A percentile compares a stretch with the other conserved stretches of the same genome.
Conservation (phyloP, 768 basidiomycete species). For the Flagelloscypha sp. region DNA sequence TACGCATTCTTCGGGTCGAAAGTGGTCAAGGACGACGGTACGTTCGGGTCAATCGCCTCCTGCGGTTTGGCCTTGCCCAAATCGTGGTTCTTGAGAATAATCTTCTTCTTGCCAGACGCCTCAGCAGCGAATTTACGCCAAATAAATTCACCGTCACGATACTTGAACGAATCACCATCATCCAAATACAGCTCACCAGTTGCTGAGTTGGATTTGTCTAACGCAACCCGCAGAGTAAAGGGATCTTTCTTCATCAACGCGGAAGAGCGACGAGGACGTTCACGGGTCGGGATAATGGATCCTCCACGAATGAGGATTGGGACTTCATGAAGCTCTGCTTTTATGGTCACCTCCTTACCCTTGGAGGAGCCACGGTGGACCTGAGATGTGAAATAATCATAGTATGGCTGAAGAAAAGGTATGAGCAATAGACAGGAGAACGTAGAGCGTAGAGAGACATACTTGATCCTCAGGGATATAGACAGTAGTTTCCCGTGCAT, state of each 20-base stretch:
- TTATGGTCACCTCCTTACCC: constrained; percentile 65
- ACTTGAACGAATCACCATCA: constrained; percentile 79
- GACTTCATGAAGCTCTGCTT: constrained; percentile 69
- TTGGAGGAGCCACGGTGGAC: constrained; percentile 59
- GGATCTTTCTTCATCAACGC: constrained; percentile 87
- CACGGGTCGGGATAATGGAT: constrained; percentile 79
- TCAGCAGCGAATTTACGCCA: constrained; percentile 72
- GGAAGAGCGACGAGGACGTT: constrained; percentile 80
- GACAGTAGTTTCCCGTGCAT: constrained; percentile 56
- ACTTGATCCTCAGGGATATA: constrained; percentile 88
- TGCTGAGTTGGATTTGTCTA: constrained; percentile 52
- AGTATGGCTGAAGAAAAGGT: constrained; percentile 60
- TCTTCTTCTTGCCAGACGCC: constrained; percentile 31
- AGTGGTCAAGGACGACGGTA: constrained; percentile 31
- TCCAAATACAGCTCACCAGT: constrained; percentile 89
- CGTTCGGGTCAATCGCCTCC: constrained; percentile 45
- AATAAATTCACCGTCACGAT: constrained; percentile 70
- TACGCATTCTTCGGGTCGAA: constrained; percentile 60
- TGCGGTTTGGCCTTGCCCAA: constrained; percentile 35
- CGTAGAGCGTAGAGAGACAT: constrained; percentile 5
- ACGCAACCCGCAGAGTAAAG: constrained; percentile 81
- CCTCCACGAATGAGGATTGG: constrained; percentile 89
- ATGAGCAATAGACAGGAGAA: background rate
- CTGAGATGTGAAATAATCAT: constrained; percentile 77
- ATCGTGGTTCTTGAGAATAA: constrained; percentile 48